Percentiles rank a stretch among this genome's conserved stretches.
Conservation (phyloP, 148 eudicot genomes). For the Rhododendron griersonianum region DNA sequence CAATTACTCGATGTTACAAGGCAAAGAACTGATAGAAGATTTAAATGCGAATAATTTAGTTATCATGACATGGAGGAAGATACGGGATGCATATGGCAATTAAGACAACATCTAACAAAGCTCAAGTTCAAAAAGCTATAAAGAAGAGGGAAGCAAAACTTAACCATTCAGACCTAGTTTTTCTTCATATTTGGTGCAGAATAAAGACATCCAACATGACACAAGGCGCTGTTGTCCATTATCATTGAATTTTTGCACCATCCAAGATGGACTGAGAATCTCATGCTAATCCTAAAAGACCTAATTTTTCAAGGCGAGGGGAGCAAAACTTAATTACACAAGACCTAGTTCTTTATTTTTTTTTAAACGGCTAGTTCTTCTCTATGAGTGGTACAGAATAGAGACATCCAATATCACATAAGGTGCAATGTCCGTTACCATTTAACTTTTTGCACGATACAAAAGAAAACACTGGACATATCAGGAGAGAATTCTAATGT, state of each 20-base stretch:
- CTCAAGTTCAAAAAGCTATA: background rate
- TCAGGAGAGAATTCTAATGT: background rate
- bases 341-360: background rate
- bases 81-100: background rate
- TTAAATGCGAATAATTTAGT: background rate
- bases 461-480: background rate
- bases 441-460: background rate
- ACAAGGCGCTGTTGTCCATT: background rate
- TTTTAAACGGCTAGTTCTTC: background rate
- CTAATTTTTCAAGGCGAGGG: background rate
- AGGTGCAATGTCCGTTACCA: background rate
- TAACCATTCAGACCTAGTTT: background rate
- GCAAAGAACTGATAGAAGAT: background rate
- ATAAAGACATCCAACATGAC: background rate
- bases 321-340: background rate
- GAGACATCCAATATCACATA: background rate
- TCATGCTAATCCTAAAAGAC: background rate
- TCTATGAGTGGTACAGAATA: background rate
- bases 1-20: background rate
- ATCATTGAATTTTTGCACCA: background rate
- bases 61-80: background rate
- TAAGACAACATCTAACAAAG: background rate
- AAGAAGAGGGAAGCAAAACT: background rate
- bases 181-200: background rate
- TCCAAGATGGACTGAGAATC: background rate